Conservation (phyloP, 1,284 basidiomycete species). For the Leccinum pachyderme region DNA sequence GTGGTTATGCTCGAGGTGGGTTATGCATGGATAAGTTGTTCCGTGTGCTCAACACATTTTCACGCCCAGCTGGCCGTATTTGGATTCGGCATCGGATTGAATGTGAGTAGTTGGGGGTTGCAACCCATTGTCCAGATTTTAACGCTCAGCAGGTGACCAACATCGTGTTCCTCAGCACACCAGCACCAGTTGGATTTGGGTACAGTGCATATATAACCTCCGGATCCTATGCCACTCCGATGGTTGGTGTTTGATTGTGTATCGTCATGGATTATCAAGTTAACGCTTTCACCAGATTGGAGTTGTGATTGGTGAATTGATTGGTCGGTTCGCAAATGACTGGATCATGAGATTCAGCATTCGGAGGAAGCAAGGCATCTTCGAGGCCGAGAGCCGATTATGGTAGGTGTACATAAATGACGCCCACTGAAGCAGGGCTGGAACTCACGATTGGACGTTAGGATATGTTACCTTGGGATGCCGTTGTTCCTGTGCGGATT, state of each 20-base stretch:
- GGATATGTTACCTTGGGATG: constrained; percentile 65
- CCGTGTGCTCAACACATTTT: neutral
- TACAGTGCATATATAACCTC: constrained; percentile 52
- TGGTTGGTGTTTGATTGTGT: constrained; percentile 38
- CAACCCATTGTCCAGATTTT: neutral
- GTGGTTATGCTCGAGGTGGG: constrained; percentile 57
- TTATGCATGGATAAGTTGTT: neutral
- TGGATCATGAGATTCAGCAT: constrained; percentile 59
- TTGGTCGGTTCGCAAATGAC: constrained; percentile 68
- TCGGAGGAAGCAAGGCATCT: constrained; percentile 62
- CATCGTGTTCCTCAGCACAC: constrained; percentile 62
- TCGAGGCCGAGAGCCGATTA: constrained; percentile 67
- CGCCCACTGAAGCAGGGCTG: too few species aligned
- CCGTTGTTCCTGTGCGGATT: constrained; percentile 66
- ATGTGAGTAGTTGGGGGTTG: constrained; percentile 43
- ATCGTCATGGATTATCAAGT: neutral
- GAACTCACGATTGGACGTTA: constrained; percentile 22
- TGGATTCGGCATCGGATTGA: constrained; percentile 71
- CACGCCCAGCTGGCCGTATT: constrained; percentile 51
- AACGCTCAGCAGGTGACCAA: constrained; percentile 54
- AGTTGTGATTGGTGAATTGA: constrained; percentile 64
- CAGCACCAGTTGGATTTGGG: constrained; percentile 58
- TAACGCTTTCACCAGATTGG: constrained; percentile 42
- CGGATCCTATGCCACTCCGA: constrained; percentile 62
- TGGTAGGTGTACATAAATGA: constrained; percentile 45